These are phyloP conservation scores for Mucor ambiguus DNA, from an alignment of 371 early-diverging fungal genomes.

Conservation along the genomic window DNA sequence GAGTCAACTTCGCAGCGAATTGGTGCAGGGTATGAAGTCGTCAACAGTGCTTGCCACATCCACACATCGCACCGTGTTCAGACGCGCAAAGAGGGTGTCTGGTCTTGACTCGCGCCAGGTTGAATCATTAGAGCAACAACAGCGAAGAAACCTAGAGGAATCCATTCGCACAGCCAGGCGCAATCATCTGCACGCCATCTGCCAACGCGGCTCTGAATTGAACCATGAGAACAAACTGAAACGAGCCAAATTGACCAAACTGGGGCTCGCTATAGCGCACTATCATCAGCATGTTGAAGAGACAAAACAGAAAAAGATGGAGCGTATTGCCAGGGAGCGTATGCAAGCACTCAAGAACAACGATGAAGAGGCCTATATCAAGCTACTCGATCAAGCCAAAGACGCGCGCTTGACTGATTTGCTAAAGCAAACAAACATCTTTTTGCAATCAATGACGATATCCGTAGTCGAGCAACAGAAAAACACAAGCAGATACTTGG, in stretches of 20 bases:
- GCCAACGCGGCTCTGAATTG: slow-evolving; percentile 77
- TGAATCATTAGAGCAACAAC: slow-evolving; percentile 86
- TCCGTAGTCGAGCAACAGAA: slow-evolving; percentile 80
- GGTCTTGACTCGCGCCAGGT: slow-evolving; percentile 87
- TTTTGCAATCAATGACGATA: slow-evolving; percentile 77
- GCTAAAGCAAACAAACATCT: slow-evolving; percentile 87
- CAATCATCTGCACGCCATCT: slow-evolving; percentile 76
- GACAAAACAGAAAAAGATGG: slow-evolving; percentile 86
- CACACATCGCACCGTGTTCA: slow-evolving; percentile 73
- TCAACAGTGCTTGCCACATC: slow-evolving; percentile 79
- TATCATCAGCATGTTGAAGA: slow-evolving; percentile 87
- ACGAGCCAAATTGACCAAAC: slow-evolving; percentile 58
- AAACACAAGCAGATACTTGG: slow-evolving; percentile 49
- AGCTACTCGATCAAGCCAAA: slow-evolving; percentile 93
- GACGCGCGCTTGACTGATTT: slow-evolving; percentile 96
- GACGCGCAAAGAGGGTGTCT: slow-evolving; percentile 88
- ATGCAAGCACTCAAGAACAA: slow-evolving; percentile 91
- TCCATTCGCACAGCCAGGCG: slow-evolving; percentile 78
- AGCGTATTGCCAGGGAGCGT: slow-evolving; percentile 90
- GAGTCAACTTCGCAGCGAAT: slow-evolving; percentile 74
- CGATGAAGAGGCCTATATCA: slow-evolving; percentile 96
- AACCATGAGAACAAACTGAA: slow-evolving; percentile 55
- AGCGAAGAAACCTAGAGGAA: slow-evolving; percentile 82
- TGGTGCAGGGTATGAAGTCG: slow-evolving; percentile 65
- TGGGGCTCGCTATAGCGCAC: slow-evolving; percentile 78